Conservation (phyloP, 108 stramenopile species). For the Nitzschia inconspicua region DNA sequence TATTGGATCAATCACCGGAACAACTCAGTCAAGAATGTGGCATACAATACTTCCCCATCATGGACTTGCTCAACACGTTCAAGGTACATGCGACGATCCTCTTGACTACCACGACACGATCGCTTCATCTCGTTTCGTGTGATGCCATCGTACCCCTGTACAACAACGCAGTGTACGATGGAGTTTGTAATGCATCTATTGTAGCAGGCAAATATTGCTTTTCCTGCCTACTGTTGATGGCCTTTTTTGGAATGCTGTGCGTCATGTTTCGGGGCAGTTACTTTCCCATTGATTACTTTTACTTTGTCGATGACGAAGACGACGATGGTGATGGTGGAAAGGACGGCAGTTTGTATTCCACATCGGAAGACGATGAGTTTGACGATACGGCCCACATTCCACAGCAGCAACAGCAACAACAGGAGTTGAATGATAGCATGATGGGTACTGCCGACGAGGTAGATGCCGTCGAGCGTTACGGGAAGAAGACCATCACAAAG, state of each 20-base stretch:
- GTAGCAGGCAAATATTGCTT: slow-evolving; percentile 18
- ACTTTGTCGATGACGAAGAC: neutral
- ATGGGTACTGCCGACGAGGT: too few relatives aligned
- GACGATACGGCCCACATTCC: neutral
- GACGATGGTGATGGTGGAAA: neutral
- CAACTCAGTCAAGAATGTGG: slow-evolving; percentile 30
- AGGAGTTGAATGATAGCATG: too few relatives aligned
- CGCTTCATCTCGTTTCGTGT: slow-evolving; percentile 29
- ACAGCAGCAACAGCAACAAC: neutral
- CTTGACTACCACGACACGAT: slow-evolving; percentile 2
- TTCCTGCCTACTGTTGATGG: slow-evolving; percentile 10
- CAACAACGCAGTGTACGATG: slow-evolving; percentile 22
- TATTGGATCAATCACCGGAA: slow-evolving; percentile 2
- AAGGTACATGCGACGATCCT: slow-evolving; percentile 16
- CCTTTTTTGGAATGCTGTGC: slow-evolving; percentile 33
- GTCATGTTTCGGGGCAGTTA: slow-evolving; percentile 34
- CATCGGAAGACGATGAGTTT: neutral
- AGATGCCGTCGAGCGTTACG: too few relatives aligned
- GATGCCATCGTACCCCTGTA: slow-evolving; percentile 33
- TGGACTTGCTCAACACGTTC: slow-evolving; percentile 10
- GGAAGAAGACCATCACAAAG: too few relatives aligned
- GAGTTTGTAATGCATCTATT: slow-evolving; percentile 9
- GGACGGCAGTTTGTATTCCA: neutral
- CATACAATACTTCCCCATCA: slow-evolving; percentile 13
- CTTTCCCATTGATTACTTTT: slow-evolving; percentile 14